Evolutionary conservation across 2,329 filamentous ascomycete genomes (phyloP).

Genomic region (Xylogone sp.): DNA sequence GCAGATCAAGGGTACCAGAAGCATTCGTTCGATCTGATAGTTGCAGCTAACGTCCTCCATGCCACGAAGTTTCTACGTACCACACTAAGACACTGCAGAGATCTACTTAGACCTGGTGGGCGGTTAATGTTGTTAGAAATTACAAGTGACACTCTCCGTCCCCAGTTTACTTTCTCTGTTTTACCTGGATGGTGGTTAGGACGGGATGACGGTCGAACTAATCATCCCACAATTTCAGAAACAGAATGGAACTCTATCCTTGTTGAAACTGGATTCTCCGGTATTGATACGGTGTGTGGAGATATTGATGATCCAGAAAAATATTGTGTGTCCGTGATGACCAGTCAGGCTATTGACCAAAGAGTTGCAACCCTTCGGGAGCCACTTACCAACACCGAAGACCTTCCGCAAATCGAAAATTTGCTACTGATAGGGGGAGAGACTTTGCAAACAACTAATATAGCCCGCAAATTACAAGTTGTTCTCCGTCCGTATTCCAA

Average conservation of each 20-base stretch:
- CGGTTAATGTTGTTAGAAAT: conserved; percentile 24
- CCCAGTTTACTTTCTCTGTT: conserved; percentile 3
- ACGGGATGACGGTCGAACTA: conserved; percentile 3
- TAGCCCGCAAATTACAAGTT: conserved; percentile 4
- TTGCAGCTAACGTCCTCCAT: conserved; percentile 35
- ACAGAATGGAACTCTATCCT: conserved; percentile 21
- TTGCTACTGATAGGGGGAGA: conserved; percentile 18
- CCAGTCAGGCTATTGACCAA: conserved; percentile 31
- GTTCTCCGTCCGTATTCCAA: conserved; percentile 2
- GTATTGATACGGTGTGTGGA: conserved; percentile 20
- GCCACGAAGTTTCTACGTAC: conserved; percentile 26
- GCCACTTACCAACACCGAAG: conserved; percentile 16
- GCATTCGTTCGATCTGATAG: conserved; percentile 32
- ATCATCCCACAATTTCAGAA: conserved; percentile 3
- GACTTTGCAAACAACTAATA: conserved; percentile 7
- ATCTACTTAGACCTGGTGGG: conserved; percentile 38
- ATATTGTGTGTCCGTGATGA: conserved; percentile 22
- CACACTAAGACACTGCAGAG: conserved; percentile 27
- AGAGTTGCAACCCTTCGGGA: conserved; percentile 21
- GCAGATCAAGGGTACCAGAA: conserved; percentile 28
- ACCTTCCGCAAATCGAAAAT: background rate
- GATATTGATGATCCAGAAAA: conserved; percentile 1
- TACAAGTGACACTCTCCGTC: background rate
- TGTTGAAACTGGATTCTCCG: conserved; percentile 23
- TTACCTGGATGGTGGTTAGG: conserved; percentile 11